Conservation (phyloP, 163 green algal genomes). For the Trebouxia gelatinosa region DNA sequence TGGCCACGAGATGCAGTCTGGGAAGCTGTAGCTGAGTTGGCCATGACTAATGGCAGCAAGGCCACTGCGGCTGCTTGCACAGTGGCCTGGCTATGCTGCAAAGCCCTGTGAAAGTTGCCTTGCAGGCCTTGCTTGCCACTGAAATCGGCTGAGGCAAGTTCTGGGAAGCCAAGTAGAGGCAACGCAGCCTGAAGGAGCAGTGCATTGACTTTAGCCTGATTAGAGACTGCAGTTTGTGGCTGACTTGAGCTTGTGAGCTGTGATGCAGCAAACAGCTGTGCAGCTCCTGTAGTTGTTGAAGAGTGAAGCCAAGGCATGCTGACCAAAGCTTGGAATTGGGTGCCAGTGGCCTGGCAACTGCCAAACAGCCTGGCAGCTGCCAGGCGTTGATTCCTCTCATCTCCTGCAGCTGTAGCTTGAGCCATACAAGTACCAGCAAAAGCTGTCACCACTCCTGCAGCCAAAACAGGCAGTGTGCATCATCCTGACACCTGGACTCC, state of each 20-base stretch:
- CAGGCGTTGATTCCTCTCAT: neutral
- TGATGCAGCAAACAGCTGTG: neutral
- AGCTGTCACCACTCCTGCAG: constrained; percentile 1
- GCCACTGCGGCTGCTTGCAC: constrained; percentile 2
- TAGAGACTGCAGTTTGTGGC: neutral
- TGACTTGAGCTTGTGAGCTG: neutral
- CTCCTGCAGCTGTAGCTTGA: neutral
- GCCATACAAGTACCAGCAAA: neutral
- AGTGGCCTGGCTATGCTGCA: neutral
- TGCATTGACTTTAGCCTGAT: neutral
- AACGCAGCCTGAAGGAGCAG: constrained; percentile 1
- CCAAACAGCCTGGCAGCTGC: neutral
- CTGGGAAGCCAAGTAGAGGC: neutral
- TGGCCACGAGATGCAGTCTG: constrained; percentile 19
- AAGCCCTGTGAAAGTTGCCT: neutral
- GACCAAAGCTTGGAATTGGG: neutral
- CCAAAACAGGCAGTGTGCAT: neutral
- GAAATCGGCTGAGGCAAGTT: neutral
- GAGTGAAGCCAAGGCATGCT: neutral
- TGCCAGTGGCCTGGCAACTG: neutral
- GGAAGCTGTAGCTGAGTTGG: constrained; percentile 1
- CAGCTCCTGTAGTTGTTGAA: neutral
- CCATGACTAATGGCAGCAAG: constrained; percentile 19
- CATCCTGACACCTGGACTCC: too few species aligned
- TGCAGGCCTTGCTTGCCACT: neutral